These are phyloP conservation scores for Picea glauca DNA, from an alignment of 75 land plant species.

Conservation along the genomic window DNA sequence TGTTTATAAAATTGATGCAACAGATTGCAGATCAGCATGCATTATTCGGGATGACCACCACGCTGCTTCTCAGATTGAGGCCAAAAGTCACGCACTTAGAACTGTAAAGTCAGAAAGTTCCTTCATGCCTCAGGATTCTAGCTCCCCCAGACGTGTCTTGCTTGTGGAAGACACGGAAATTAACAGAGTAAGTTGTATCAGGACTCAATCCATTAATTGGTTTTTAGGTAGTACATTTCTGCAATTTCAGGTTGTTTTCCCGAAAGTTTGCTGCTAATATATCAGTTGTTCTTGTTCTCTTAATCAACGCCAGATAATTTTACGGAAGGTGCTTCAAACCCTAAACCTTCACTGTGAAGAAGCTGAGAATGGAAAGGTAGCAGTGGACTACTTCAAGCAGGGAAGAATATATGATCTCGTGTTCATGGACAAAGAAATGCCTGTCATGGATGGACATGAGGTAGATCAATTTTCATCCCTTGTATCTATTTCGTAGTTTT, in stretches of 20 bases:
- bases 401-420: slow-evolving; percentile 41
- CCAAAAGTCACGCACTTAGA: neutral
- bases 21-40: neutral
- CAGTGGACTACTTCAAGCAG: slow-evolving; percentile 32
- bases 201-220: no score
- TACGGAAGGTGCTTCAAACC: slow-evolving; percentile 33
- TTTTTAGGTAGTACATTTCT: no score
- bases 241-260: no score
- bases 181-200: slow-evolving; percentile 26
- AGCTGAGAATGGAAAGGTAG: slow-evolving; percentile 48
- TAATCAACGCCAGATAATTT: slow-evolving; percentile 21
- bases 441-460: slow-evolving; percentile 62
- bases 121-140: neutral
- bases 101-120: neutral
- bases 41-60: neutral
- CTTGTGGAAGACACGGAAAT: slow-evolving; percentile 43
- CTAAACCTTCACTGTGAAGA: slow-evolving; percentile 40
- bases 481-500: neutral
- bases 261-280: no score
- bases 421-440: slow-evolving; percentile 61
- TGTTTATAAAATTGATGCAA: neutral
- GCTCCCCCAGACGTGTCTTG: slow-evolving; percentile 19
- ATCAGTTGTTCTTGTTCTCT: neutral
- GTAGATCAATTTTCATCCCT: slow-evolving; percentile 1
- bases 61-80: neutral